Percentiles rank a stretch among this genome's conserved stretches.
phyloP scores from a whole-genome alignment of 108 stramenopile species.

The Bacterosira constricta region DNA sequence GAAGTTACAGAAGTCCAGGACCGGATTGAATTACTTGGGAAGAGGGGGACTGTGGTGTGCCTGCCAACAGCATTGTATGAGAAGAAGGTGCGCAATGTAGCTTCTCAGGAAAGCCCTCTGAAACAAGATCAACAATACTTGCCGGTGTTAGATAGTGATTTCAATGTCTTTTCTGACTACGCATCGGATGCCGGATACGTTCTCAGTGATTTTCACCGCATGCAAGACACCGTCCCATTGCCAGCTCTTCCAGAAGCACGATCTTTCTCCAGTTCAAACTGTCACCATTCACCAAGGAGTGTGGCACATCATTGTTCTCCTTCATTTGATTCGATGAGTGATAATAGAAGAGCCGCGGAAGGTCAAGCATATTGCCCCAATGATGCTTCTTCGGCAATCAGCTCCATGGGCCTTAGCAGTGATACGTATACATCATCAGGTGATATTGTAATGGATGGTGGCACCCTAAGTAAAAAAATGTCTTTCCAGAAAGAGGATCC shows the following conservation, averaged over 20 bases:
- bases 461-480: background rate
- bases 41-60: conserved; percentile 32
- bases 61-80: conserved; percentile 40
- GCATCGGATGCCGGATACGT: conserved; percentile 37
- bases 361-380: background rate
- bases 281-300: background rate
- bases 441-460: background rate
- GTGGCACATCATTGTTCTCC: background rate
- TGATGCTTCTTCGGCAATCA: background rate
- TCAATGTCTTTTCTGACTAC: background rate
- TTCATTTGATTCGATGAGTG: background rate
- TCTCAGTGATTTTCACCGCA: conserved; percentile 42
- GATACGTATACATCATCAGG: background rate
- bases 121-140: background rate
- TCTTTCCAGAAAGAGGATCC: background rate
- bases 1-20: conserved; percentile 40
- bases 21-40: conserved; percentile 39
- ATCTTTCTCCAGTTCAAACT: background rate
- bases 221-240: background rate
- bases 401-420: background rate
- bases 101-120: background rate
- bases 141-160: background rate
- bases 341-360: background rate
- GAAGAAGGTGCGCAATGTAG: conserved; percentile 1
- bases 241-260: background rate